Evolutionary conservation across 2,329 filamentous ascomycete species (phyloP).

Genomic region (Hypoxylon sp.): DNA sequence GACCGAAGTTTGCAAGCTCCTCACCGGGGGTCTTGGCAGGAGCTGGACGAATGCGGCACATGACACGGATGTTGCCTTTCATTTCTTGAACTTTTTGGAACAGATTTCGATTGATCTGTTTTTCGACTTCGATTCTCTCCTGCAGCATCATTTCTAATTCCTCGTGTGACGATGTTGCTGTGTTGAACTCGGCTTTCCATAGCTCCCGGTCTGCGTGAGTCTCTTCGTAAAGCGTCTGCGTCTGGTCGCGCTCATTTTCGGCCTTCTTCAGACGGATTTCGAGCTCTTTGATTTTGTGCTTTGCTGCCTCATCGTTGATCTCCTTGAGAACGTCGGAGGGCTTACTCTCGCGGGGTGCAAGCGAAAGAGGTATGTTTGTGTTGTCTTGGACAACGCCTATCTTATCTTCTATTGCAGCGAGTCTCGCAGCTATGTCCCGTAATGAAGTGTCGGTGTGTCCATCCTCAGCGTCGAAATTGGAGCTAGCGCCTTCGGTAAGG

Average conservation of each 20-base stretch:
- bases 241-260: slow-evolving; percentile 10
- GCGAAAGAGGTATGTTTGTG: neutral
- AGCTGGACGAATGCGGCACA: slow-evolving; percentile 88
- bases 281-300: slow-evolving; percentile 12
- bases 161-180: neutral
- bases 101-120: slow-evolving; percentile 78
- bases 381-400: neutral
- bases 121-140: slow-evolving; percentile 85
- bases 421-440: neutral
- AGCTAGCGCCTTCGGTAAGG: neutral
- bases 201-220: neutral
- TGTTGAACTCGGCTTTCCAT: slow-evolving; percentile 12
- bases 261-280: neutral
- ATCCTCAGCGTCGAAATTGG: neutral
- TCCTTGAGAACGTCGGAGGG: neutral
- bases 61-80: slow-evolving; percentile 96
- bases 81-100: slow-evolving; percentile 97
- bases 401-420: neutral
- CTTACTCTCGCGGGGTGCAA: neutral
- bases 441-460: neutral
- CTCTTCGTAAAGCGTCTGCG: neutral
- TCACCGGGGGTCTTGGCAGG: slow-evolving; percentile 68
- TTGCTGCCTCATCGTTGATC: neutral
- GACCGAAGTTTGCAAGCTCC: slow-evolving; percentile 55
- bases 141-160: slow-evolving; percentile 5